phyloP scores from a whole-genome alignment of 2,329 filamentous ascomycete species.

The Ceratocystis diversiconidia region DNA sequence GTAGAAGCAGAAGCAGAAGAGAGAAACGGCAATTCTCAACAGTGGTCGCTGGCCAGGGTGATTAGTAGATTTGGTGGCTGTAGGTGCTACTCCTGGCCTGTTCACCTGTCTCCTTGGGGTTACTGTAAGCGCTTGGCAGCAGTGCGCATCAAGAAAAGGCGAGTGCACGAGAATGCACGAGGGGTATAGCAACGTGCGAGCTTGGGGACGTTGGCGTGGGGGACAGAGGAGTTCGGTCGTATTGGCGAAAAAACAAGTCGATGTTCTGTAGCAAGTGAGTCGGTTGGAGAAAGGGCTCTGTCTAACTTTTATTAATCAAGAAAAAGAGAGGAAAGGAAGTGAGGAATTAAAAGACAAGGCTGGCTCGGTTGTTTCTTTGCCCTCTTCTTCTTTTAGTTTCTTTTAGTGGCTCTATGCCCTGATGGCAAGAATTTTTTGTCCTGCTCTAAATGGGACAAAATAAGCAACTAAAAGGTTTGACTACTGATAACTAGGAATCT shows the following conservation, averaged over 20 bases:
- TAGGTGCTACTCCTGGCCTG: background rate
- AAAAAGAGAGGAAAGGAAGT: background rate
- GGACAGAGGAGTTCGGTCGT: background rate
- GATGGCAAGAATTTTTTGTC: background rate
- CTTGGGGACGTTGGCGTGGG: background rate
- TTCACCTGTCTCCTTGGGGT: conserved; percentile 11
- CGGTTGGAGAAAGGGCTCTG: background rate
- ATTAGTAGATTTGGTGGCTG: background rate
- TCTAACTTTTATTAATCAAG: background rate
- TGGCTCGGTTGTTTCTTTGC: background rate
- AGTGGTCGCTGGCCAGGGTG: background rate
- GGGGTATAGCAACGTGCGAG: background rate
- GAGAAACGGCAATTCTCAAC: background rate
- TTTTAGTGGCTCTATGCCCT: conserved; percentile 3
- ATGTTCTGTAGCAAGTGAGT: background rate
- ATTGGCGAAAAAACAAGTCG: background rate
- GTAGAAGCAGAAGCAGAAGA: background rate
- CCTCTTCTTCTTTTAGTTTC: background rate
- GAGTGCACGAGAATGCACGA: conserved; percentile 2
- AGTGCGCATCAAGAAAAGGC: conserved; percentile 7
- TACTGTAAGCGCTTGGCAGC: conserved; percentile 18
- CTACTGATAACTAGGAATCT: background rate
- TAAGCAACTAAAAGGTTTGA: background rate
- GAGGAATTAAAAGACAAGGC: background rate
- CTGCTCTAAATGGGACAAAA: background rate